phyloP scores from a whole-genome alignment of 1,284 basidiomycete species.

The Gymnopus androsaceus region DNA sequence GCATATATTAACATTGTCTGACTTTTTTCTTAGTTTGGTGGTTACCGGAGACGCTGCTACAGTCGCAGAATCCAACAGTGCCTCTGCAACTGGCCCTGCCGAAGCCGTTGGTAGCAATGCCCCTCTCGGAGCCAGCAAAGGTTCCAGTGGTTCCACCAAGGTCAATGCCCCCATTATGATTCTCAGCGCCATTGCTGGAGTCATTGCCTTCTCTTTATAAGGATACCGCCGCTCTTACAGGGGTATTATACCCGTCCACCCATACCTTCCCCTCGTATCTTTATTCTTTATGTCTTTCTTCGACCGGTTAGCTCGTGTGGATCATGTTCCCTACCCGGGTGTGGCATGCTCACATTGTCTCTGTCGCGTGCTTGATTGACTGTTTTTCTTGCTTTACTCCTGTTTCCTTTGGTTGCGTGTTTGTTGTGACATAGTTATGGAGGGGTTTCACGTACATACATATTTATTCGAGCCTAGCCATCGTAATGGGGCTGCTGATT shows the following conservation, averaged over 20 bases:
- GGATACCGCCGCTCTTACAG: neutral
- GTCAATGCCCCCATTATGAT: conserved; percentile 11
- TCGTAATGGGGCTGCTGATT: conserved; percentile 9
- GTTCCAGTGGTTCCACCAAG: conserved; percentile 12
- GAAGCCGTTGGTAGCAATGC: conserved; percentile 15
- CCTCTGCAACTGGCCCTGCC: conserved; percentile 7
- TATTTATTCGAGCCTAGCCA: neutral
- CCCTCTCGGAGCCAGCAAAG: conserved; percentile 4
- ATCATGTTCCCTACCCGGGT: conserved; percentile 13
- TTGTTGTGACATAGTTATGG: conserved; percentile 9
- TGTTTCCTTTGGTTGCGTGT: neutral
- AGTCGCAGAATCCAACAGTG: neutral
- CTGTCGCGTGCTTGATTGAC: conserved; percentile 5
- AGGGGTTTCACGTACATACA: neutral
- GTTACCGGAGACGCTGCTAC: conserved; percentile 1
- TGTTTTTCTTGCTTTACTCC: neutral
- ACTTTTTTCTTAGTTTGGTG: conserved; percentile 8
- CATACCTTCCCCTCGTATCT: conserved; percentile 7
- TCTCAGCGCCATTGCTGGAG: conserved; percentile 13
- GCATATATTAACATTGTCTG: neutral
- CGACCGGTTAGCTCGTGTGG: conserved; percentile 7
- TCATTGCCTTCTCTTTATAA: conserved; percentile 15
- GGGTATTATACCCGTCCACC: conserved; percentile 11
- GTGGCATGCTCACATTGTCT: neutral
- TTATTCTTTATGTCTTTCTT: conserved; percentile 9